Percentiles rank a stretch among this genome's conserved stretches.
These are phyloP conservation scores for Yarrowia osloensis DNA, from an alignment of 805 yeast species.

Conservation along the genomic window DNA sequence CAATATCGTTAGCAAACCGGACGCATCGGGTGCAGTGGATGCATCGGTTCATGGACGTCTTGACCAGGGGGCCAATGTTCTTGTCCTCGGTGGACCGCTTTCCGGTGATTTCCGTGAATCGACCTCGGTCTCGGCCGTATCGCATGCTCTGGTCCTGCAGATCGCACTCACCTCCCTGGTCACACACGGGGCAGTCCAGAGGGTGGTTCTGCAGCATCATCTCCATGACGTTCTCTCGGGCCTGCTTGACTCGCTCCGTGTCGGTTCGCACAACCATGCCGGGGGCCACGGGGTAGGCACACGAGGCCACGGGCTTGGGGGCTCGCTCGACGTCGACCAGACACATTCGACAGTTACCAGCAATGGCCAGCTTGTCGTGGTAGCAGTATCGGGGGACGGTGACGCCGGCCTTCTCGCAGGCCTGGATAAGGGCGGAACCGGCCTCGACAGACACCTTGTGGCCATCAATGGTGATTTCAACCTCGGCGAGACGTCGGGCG, in stretches of 20 bases:
- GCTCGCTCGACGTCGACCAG: slow-evolving; percentile 86
- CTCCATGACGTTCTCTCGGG: slow-evolving; percentile 89
- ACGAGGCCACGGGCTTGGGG: slow-evolving; percentile 86
- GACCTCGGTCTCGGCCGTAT: slow-evolving; percentile 83
- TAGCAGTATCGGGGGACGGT: slow-evolving; percentile 86
- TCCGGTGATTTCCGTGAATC: slow-evolving; percentile 78
- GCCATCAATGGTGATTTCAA: slow-evolving; percentile 63
- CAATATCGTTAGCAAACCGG: slow-evolving; percentile 84
- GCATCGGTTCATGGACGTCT: slow-evolving; percentile 90
- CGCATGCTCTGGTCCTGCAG: slow-evolving; percentile 83
- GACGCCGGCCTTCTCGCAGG: slow-evolving; percentile 89
- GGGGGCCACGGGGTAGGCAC: slow-evolving; percentile 88
- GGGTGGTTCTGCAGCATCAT: slow-evolving; percentile 88
- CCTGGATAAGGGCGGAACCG: slow-evolving; percentile 85
- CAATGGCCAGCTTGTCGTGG: slow-evolving; percentile 86
- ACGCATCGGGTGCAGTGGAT: slow-evolving; percentile 92
- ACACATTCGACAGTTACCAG: slow-evolving; percentile 94
- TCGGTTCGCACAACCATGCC: slow-evolving; percentile 87
- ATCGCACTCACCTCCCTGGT: slow-evolving; percentile 94
- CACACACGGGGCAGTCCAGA: slow-evolving; percentile 88
- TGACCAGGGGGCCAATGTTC: slow-evolving; percentile 84
- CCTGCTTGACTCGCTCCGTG: slow-evolving; percentile 73
- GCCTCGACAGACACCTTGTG: slow-evolving; percentile 75
- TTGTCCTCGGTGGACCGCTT: slow-evolving; percentile 90
- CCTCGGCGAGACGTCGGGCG: slow-evolving; percentile 51